Evolutionary conservation across 164 flowering plant genomes (phyloP).

Genomic region (Annona squamosa): DNA sequence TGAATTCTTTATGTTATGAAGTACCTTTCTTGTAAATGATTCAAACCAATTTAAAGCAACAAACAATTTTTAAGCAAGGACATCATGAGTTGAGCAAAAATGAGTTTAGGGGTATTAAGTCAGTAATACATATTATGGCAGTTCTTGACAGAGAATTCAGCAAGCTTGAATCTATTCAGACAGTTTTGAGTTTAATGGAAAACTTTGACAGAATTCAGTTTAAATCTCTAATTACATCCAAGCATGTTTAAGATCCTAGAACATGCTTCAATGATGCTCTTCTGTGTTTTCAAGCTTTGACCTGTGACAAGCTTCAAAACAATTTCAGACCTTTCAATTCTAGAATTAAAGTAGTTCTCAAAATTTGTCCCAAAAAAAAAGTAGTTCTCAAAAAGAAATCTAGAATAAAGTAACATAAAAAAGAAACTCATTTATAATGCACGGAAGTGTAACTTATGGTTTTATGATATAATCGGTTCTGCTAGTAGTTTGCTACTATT

Average conservation of each 20-base stretch:
- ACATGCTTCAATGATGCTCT: not conserved
- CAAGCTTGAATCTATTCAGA: not conserved
- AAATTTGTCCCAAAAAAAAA: too few species aligned
- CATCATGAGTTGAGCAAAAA: not conserved
- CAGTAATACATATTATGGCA: not conserved
- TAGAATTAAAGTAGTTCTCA: not conserved
- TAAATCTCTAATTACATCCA: not conserved
- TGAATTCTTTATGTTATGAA: too few species aligned
- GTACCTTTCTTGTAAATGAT: not conserved
- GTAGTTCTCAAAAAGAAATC: too few species aligned
- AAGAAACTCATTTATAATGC: too few species aligned
- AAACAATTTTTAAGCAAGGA: not conserved
- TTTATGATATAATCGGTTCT: not conserved
- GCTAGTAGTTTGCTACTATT: not conserved
- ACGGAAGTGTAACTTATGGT: not conserved
- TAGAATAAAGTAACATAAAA: too few species aligned
- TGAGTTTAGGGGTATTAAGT: not conserved
- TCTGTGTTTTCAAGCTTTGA: not conserved
- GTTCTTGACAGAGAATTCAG: not conserved
- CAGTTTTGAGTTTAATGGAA: not conserved
- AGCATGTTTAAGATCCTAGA: not conserved
- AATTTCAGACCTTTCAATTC: not conserved
- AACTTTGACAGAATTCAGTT: not conserved
- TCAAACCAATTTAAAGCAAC: not conserved
- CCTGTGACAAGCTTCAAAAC: not conserved